phyloP scores from a whole-genome alignment of 2,329 filamentous ascomycete species.

The Onygenales sp. region DNA sequence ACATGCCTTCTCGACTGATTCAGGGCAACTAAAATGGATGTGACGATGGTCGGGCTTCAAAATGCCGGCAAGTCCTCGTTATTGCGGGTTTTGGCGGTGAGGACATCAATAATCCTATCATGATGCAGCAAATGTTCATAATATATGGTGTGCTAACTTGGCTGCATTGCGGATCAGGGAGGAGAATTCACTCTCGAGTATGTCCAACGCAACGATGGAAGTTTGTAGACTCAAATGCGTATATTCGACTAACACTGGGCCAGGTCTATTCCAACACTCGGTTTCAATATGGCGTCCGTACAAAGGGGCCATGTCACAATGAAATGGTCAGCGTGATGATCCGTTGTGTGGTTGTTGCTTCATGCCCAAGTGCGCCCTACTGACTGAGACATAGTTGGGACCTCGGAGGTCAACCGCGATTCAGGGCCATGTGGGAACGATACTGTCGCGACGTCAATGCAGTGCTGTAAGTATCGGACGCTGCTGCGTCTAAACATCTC shows the following conservation, averaged over 20 bases:
- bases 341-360: background rate
- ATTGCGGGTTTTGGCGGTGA: constrained; percentile 86
- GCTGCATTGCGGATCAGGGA: constrained; percentile 50
- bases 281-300: constrained; percentile 98
- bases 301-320: constrained; percentile 96
- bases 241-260: constrained; percentile 4
- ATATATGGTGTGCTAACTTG: constrained; percentile 23
- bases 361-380: constrained; percentile 1
- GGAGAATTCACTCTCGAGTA: constrained; percentile 99
- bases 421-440: constrained; percentile 98
- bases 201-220: constrained; percentile 32
- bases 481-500: background rate
- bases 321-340: constrained; percentile 57
- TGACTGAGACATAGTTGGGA: constrained; percentile 61
- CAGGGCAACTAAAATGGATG: constrained; percentile 99
- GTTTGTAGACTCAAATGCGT: background rate
- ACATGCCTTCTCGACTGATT: constrained; percentile 7
- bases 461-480: constrained; percentile 55
- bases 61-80: constrained; percentile 97
- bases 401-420: constrained; percentile 89
- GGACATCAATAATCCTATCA: constrained; percentile 27
- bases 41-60: constrained; percentile 96
- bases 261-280: constrained; percentile 96
- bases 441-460: constrained; percentile 97
- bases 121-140: background rate